Evolutionary conservation across 306 rosid species (phyloP), one percentile per base, ranked within the genome.

Genomic region (Quercus berberidifolia): DNA sequence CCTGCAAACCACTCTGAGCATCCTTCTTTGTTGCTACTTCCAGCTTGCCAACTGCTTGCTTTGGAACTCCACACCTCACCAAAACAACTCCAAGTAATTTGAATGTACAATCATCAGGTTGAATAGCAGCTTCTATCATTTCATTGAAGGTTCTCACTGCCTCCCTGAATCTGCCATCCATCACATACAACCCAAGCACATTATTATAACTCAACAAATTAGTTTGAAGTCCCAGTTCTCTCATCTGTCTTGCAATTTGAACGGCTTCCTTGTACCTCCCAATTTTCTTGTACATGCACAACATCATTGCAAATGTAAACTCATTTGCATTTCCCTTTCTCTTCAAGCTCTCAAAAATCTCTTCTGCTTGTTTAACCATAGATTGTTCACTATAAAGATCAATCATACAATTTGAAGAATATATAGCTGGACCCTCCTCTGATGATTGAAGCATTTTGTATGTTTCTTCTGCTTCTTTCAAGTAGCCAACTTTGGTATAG

Each of bases 351-450:
- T 87, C 85, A 57, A 93, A 91, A 76, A 93, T 86, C 82, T 86
- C 85, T 71, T 82, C 79, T 52, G 94, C 93, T 78, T 91, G 85
- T 72, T 87, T 78, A 62, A 87, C 92, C 98, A 90, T 88, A 26
- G 87, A 86, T 46, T 77, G 90, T 58, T 89, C 86, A 10, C 93
- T 90, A 79, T 90, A 93, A 73, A 93, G 94, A 79, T 91, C 94
- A 80, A 91, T 89, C 94, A 93, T 91, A 85, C 97, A 91, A 74
- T 93, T 93, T 17, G 98, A 93, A 71, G 98, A 89, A 82, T 88
- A 91, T 73, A 85, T 21, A 6, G 90, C 13, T 69, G 91, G 88
- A 76, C 90, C 91, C 73, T 87, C 91, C 41, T 87, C 80, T 59
- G 85, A 87, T 35, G 76, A 69, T 69, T 73, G 88, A 55, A 91